A percentile compares a stretch with the other conserved stretches of the same genome.
Conservation (phyloP, 305 asterid genomes). For the Plantago coronopus region DNA sequence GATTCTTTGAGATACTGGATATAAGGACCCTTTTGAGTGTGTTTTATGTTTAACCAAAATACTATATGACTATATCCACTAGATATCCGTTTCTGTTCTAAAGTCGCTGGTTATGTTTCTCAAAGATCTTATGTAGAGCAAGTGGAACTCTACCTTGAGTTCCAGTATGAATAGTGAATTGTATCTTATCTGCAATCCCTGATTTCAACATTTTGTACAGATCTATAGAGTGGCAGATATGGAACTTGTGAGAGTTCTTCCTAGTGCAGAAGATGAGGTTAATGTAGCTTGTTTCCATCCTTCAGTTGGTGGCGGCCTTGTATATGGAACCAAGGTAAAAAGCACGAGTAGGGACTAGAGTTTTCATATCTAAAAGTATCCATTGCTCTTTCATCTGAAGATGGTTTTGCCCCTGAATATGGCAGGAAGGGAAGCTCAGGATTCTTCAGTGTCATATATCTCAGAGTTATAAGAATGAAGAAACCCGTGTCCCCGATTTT, state of each 20-base stretch:
- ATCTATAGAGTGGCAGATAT: constrained; percentile 85
- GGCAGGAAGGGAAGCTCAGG: constrained; percentile 94
- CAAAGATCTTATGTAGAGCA: background rate
- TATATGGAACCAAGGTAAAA: constrained; percentile 92
- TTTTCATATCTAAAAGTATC: background rate
- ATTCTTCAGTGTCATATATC: constrained; percentile 67
- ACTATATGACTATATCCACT: too few relatives aligned
- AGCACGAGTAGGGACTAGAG: background rate
- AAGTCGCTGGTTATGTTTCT: too few relatives aligned
- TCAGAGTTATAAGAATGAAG: constrained; percentile 46
- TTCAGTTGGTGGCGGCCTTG: constrained; percentile 88
- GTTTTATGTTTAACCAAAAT: too few relatives aligned
- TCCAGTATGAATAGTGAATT: constrained; percentile 12
- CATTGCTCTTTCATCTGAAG: background rate
- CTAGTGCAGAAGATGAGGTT: constrained; percentile 98
- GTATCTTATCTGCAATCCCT: constrained; percentile 1
- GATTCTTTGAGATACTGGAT: too few relatives aligned
- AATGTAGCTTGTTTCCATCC: constrained; percentile 98
- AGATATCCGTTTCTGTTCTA: too few relatives aligned
- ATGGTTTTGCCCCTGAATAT: constrained; percentile 19
- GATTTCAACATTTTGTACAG: constrained; percentile 34
- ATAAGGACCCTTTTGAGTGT: too few relatives aligned
- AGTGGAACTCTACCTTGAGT: constrained; percentile 4
- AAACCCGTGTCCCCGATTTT: constrained; percentile 49
- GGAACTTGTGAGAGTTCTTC: constrained; percentile 95